Base-by-base conservation (phyloP, 108 stramenopile genomes). In the Thalassiosira profunda region DNA sequence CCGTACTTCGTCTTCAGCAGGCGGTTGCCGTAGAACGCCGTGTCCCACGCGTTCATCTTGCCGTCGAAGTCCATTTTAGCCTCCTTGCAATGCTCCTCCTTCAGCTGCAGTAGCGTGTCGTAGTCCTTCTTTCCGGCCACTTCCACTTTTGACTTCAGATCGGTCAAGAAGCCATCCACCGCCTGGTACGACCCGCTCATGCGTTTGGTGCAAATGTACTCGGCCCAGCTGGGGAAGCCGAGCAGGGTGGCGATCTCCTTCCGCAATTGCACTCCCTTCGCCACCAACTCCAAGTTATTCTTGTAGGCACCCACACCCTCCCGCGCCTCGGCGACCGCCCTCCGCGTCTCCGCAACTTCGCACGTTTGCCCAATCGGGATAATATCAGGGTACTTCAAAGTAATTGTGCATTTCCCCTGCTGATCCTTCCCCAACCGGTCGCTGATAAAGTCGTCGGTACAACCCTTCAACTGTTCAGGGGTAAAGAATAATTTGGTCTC, bases 361-460 rank as follows among this genome's bases (percentile, higher is more conserved):
- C 81, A 82, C 1, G 51, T 67, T 20, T 48, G 40, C 18, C 67
- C 68, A 31, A 82, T 76, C 4, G 81, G 81, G 42, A 82, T 82
- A 26, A 82, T 72, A 34, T 82, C 81, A 3, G 81, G 81, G 58
- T 82, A 82, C 23, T 82, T 82, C 11, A 77, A 43, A 4, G 81
- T 72, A 11, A 82, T 72, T 0, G 70, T 72, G 49, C 75, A 72
- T 34, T 68, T 73, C 9, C 74, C 74, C 15, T 66, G 47, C 34
- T 67, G 47, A 57, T 76, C 74, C 38, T 65, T 72, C 20, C 25
- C 49, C 10, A 70, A 24, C 12, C 81, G 81, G 4, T 76, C 81
- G 24, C 58, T 17, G 43, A 82, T 76, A 43, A 59, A 82, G 42
- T 70, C 74, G 0, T 64, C 75, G 4, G 34, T 37, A 25, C 57